Base-by-base conservation (phyloP, 441 rosid species). In the Euphorbia celastroides region DNA sequence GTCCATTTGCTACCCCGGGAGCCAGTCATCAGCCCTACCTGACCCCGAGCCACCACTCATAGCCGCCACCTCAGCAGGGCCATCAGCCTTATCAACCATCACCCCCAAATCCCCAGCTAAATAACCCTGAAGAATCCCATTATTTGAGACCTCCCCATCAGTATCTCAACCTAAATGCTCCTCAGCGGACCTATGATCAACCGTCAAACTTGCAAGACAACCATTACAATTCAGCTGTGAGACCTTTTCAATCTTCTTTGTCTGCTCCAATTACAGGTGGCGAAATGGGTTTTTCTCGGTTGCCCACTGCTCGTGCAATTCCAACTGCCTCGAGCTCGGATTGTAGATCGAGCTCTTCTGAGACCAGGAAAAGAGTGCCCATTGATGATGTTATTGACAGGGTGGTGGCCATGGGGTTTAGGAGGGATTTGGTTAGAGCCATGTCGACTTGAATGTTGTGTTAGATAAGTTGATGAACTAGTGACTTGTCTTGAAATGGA, bases 341-440 rank as follows among this genome's bases (percentile, higher is more conserved):
- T 46, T 22, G 48, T 52, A 79, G 60, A 63, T 72, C 80, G 7
- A 54, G 62, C 55, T 55, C 78, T n/a, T 27, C 66, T 54, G 79
- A 70, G 52, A 71, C 42, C 50, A 65, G 69, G 67, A 80, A 66
- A 64, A 76, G 65, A 52, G 75, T 58, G 8, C 78, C 67, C 0
- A 64, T 59, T 51, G 86, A 83, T 36, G 84, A 79, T 62, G 78
- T 77, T 64, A 63, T 83, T 34, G 86, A 86, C 76, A 71, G 66
- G 58, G 86, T 84, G 31, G 86, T 78, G 22, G 78, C 78, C 14
- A 82, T 86, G 91, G 91, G 91, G 57, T 86, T 86, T 64, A 77
- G 80, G 41, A 82, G 91, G 70, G 91, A 86, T 75, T 42, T 77
- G 71, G 87, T 86, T 60, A 78, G 82, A 68, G 82, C 83, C 42